Evolutionary conservation across 2,329 filamentous ascomycete species (phyloP).

Genomic region (Colletotrichum neosansevieriae): DNA sequence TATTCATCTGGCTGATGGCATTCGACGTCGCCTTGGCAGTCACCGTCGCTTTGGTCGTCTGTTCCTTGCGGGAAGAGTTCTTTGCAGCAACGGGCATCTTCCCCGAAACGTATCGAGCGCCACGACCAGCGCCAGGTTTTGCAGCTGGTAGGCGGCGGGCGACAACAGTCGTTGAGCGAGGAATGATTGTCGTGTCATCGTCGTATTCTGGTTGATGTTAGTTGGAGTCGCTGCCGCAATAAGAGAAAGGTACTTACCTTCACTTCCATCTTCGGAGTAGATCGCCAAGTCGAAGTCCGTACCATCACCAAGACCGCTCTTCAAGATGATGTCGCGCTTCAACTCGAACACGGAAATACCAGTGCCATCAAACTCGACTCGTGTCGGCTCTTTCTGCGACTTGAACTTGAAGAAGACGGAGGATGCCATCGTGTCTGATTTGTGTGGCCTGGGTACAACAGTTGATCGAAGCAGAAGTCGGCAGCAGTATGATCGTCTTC

Average conservation of each 20-base stretch:
- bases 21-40: slow-evolving; percentile 67
- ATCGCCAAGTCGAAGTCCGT: slow-evolving; percentile 97
- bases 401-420: slow-evolving; percentile 99
- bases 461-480: slow-evolving; percentile 25
- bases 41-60: slow-evolving; percentile 66
- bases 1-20: slow-evolving; percentile 75
- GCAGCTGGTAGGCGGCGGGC: slow-evolving; percentile 86
- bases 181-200: slow-evolving; percentile 97
- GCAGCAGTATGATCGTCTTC: slow-evolving; percentile 10
- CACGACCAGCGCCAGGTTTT: slow-evolving; percentile 88
- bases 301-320: slow-evolving; percentile 93
- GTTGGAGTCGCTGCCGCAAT: not conserved
- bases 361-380: slow-evolving; percentile 96
- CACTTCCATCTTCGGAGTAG: slow-evolving; percentile 89
- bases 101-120: slow-evolving; percentile 94
- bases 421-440: slow-evolving; percentile 78
- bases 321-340: slow-evolving; percentile 97
- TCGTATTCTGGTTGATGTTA: slow-evolving; percentile 80
- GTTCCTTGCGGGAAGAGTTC: slow-evolving; percentile 77
- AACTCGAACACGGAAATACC: slow-evolving; percentile 98
- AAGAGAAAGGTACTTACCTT: slow-evolving; percentile 72
- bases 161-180: slow-evolving; percentile 92
- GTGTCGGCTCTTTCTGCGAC: slow-evolving; percentile 93
- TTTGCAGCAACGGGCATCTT: slow-evolving; percentile 93
- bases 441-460: slow-evolving; percentile 17